Conservation (phyloP, 1,139 yeast genomes). For the Yamadazyma mexicana region DNA sequence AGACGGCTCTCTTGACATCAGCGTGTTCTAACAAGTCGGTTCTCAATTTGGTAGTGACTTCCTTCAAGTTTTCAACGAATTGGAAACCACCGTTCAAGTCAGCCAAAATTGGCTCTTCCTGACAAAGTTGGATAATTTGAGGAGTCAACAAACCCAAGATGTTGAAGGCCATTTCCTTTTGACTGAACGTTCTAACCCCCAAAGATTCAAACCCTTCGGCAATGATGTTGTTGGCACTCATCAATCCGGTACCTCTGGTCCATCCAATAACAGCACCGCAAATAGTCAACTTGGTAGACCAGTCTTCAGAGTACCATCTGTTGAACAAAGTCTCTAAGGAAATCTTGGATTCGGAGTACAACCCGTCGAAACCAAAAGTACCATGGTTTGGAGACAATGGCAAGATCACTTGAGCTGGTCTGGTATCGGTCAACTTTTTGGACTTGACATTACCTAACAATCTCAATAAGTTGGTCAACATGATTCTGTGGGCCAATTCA, state of each 20-base stretch:
- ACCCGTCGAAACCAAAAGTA: constrained; percentile 96
- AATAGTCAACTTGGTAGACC: constrained; percentile 90
- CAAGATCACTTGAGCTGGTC: constrained; percentile 96
- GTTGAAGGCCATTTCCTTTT: constrained; percentile 99
- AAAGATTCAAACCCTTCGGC: constrained; percentile 96
- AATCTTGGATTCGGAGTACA: constrained; percentile 95
- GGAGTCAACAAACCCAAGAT: constrained; percentile 92
- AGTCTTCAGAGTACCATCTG: constrained; percentile 98
- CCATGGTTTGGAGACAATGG: constrained; percentile 99
- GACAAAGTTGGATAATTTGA: constrained; percentile 80
- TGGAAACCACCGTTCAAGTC: constrained; percentile 99
- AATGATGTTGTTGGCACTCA: constrained; percentile 95
- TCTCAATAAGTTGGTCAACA: constrained; percentile 94
- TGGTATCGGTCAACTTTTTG: constrained; percentile 84
- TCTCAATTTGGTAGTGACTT: constrained; percentile 79
- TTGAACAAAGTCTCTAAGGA: constrained; percentile 94
- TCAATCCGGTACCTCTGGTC: constrained; percentile 99
- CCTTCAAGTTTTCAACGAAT: constrained; percentile 88
- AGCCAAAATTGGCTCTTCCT: constrained; percentile 93
- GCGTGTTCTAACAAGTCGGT: constrained; percentile 79
- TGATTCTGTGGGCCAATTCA: constrained; percentile 96
- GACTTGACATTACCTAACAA: constrained; percentile 87
- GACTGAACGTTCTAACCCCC: constrained; percentile 97
- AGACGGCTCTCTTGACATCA: constrained; percentile 93
- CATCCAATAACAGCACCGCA: constrained; percentile 99